Conservation (phyloP, 345 rosid species). For the Eucalyptus regnans region DNA sequence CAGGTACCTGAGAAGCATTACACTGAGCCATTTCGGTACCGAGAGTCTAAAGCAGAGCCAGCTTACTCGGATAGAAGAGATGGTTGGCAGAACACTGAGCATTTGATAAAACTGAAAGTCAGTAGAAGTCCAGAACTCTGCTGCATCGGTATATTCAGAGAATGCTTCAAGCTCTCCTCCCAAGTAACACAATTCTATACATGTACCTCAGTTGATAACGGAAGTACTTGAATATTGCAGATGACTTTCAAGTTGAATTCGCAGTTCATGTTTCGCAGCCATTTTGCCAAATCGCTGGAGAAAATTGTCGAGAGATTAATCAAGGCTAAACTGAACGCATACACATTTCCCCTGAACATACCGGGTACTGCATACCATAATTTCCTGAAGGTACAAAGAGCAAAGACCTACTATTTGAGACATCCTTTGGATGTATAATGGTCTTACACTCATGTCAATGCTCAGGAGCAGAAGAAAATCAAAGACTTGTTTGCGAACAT, state of each 20-base stretch:
- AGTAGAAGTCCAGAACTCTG: not conserved
- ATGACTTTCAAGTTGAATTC: not conserved
- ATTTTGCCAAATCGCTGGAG: not conserved
- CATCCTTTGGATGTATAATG: not conserved
- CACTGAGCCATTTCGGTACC: not conserved
- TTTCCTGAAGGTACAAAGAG: not conserved
- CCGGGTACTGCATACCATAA: not conserved
- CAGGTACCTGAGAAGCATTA: not conserved
- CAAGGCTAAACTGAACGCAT: not conserved
- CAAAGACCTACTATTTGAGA: not conserved
- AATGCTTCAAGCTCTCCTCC: not conserved
- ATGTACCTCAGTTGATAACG: not conserved
- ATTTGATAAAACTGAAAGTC: not conserved
- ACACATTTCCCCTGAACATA: not conserved
- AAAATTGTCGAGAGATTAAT: not conserved
- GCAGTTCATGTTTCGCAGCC: not conserved
- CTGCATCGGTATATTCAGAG: not conserved
- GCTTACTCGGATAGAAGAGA: not conserved
- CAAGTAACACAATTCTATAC: not conserved
- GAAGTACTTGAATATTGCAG: not conserved
- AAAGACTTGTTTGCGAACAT: not conserved
- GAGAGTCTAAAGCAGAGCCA: not conserved
- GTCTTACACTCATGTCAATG: not conserved
- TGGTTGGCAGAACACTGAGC: not conserved
- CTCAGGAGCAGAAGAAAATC: not conserved